Evolutionary conservation across 768 basidiomycete species (phyloP).

Genomic region (Collybia sordida): DNA sequence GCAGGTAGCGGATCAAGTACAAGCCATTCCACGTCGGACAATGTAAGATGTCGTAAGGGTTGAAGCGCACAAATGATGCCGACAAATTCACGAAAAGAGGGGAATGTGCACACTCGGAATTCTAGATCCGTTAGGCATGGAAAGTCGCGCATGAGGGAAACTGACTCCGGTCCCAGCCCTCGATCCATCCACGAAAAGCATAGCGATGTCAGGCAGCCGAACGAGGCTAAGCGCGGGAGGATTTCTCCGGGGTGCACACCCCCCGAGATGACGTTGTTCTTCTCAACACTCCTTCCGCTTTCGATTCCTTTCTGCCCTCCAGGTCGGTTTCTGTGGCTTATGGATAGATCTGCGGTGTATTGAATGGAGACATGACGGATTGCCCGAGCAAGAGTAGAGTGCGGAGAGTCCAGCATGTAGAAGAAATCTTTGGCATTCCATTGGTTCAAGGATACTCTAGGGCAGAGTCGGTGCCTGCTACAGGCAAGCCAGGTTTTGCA

Average conservation of each 20-base stretch:
- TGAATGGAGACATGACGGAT: conserved; percentile 17
- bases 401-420: conserved; percentile 12
- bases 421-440: conserved; percentile 15
- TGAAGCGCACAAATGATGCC: conserved; percentile 19
- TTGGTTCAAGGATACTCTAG: conserved; percentile 12
- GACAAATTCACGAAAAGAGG: conserved; percentile 17
- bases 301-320: conserved; percentile 6
- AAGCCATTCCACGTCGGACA: conserved; percentile 23
- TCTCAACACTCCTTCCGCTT: background rate
- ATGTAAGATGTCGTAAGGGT: conserved; percentile 15
- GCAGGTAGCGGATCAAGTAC: conserved; percentile 10
- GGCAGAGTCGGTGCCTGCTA: conserved; percentile 15
- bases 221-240: too few relatives aligned
- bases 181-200: background rate
- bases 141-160: conserved; percentile 13
- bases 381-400: conserved; percentile 12
- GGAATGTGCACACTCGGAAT: conserved; percentile 22
- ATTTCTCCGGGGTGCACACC: too few relatives aligned
- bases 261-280: too few relatives aligned
- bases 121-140: conserved; percentile 20
- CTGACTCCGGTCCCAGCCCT: conserved; percentile 8
- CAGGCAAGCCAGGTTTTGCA: conserved; percentile 16
- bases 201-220: background rate
- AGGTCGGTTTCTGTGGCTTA: conserved; percentile 13
- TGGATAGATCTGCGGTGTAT: conserved; percentile 12